Percentiles rank a stretch among this genome's conserved stretches.
phyloP scores from a whole-genome alignment of 768 basidiomycete species.

The Mycena galericulata region DNA sequence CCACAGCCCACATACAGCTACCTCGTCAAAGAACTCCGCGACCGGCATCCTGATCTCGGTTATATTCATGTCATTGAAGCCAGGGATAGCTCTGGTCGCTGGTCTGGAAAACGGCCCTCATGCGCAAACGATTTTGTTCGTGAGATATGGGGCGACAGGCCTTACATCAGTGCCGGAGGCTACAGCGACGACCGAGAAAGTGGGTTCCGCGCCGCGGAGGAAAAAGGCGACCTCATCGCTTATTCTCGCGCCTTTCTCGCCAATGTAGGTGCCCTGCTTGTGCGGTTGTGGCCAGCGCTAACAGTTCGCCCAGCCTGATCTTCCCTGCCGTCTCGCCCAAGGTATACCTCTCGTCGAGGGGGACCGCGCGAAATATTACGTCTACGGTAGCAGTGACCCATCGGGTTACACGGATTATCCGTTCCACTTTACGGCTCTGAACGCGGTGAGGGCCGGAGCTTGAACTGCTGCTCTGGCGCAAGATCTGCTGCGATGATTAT shows the following conservation, averaged over 20 bases:
- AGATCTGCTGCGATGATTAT: too few relatives aligned
- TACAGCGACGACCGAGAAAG: conserved; percentile 50
- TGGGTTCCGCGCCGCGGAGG: conserved; percentile 52
- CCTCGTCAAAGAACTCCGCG: conserved; percentile 41
- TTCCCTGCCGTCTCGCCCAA: not conserved
- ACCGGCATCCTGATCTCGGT: conserved; percentile 48
- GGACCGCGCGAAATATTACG: not conserved
- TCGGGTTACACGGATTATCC: not conserved
- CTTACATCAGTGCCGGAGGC: conserved; percentile 58
- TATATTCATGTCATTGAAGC: conserved; percentile 57
- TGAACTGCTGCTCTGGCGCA: too few relatives aligned
- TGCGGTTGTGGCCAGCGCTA: too few relatives aligned
- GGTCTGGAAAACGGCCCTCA: not conserved
- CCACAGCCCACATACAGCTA: conserved; percentile 45
- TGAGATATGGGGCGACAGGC: conserved; percentile 56
- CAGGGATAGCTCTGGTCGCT: not conserved
- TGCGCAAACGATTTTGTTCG: conserved; percentile 57
- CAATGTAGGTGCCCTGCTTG: conserved; percentile 44
- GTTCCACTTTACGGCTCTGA: not conserved
- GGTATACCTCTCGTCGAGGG: not conserved
- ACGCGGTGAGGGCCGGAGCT: too few relatives aligned
- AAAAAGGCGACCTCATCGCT: conserved; percentile 32
- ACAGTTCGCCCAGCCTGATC: too few relatives aligned
- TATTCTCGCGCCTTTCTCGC: conserved; percentile 40
- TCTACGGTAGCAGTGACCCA: not conserved